Percentiles rank a stretch among this genome's conserved stretches.
Conservation (phyloP, 495 filamentous ascomycete genomes). For the Hypoxylon crocopeplum region DNA sequence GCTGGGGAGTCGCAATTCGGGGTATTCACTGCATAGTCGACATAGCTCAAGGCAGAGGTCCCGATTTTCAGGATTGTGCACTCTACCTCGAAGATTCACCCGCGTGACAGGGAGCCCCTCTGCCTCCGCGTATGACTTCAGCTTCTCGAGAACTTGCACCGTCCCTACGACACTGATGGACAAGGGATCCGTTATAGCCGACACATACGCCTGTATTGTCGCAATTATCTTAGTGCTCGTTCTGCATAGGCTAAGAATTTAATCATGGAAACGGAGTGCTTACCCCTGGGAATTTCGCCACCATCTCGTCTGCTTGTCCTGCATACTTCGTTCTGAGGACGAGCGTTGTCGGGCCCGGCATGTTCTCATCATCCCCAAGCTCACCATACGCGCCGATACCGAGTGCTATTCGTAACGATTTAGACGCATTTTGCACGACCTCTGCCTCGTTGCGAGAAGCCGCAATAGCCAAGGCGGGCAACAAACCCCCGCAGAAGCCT, state of each 20-base stretch:
- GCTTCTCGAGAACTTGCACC: slow-evolving; percentile 12
- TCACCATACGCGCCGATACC: slow-evolving; percentile 43
- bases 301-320: slow-evolving; percentile 41
- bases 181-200: slow-evolving; percentile 42
- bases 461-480: slow-evolving; percentile 41
- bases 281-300: slow-evolving; percentile 33
- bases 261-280: not conserved
- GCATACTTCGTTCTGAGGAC: slow-evolving; percentile 39
- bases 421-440: slow-evolving; percentile 49
- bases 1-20: slow-evolving; percentile 32
- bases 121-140: slow-evolving; percentile 18
- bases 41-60: slow-evolving; percentile 33
- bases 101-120: slow-evolving; percentile 26
- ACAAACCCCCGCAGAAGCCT: slow-evolving; percentile 39
- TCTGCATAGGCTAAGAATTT: not conserved
- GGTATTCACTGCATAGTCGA: slow-evolving; percentile 23
- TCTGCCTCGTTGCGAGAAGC: slow-evolving; percentile 42
- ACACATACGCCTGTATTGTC: slow-evolving; percentile 37
- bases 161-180: slow-evolving; percentile 42
- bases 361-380: slow-evolving; percentile 35
- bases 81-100: slow-evolving; percentile 36
- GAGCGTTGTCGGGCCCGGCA: slow-evolving; percentile 26
- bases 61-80: slow-evolving; percentile 45
- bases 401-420: slow-evolving; percentile 36
- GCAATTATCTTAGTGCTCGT: not conserved